These are phyloP conservation scores for Cruciata laevipes DNA, from an alignment of 257 asterid species.

Conservation along the genomic window DNA sequence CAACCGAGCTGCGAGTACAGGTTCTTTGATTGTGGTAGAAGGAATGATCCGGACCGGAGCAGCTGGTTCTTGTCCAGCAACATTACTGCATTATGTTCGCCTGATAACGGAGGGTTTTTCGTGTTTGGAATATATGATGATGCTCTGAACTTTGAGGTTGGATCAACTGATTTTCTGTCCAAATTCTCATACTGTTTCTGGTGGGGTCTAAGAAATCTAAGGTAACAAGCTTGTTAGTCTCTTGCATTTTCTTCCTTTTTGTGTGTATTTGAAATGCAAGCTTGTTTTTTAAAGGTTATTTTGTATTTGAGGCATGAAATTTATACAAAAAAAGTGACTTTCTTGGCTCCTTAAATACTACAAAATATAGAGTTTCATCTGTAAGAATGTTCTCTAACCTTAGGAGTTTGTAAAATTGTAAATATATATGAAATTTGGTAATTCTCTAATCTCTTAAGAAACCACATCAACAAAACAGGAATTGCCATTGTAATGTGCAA, in stretches of 20 bases:
- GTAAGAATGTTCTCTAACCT: no score
- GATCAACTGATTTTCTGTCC: conserved; percentile 28
- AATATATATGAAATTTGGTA: no score
- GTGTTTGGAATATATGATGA: conserved; percentile 51
- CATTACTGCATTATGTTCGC: conserved; percentile 37
- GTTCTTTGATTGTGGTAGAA: conserved; percentile 42
- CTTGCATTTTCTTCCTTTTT: not conserved
- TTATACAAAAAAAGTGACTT: not conserved
- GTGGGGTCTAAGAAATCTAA: conserved; percentile 64
- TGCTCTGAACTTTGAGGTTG: conserved; percentile 31
- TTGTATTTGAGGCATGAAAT: not conserved
- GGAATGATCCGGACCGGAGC: conserved; percentile 19
- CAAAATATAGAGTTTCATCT: no score
- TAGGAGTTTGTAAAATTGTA: no score
- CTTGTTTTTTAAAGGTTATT: not conserved
- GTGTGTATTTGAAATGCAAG: conserved; percentile 1
- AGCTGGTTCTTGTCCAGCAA: conserved; percentile 51
- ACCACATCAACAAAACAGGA: no score
- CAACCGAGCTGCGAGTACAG: conserved; percentile 38
- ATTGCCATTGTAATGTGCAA: no score
- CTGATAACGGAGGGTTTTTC: conserved; percentile 24
- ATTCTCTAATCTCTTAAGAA: no score
- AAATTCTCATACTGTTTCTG: conserved; percentile 57
- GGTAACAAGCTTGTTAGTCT: conserved; percentile 22
- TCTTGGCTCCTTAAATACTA: no score